Base-by-base conservation (phyloP, 2,329 filamentous ascomycete species). In the Ceratocystis papillata region DNA sequence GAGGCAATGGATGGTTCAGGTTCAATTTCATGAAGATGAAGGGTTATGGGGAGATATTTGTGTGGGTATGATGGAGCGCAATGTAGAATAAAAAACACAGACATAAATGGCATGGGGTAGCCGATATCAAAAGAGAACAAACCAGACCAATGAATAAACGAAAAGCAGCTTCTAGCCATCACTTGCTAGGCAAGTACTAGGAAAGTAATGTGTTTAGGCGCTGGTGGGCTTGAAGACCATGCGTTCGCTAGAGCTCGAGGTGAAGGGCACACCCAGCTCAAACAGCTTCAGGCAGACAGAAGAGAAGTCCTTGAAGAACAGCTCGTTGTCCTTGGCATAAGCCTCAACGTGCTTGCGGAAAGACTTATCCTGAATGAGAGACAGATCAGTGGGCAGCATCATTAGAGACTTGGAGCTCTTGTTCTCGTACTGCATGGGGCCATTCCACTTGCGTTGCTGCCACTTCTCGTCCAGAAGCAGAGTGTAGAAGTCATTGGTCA, bases 321-420 rank as follows among this genome's bases (percentile, higher is more conserved):
- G 80, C 66, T 91, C 88, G 76, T 89, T 90, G 78, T 96, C 90
- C 81, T 90, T 90, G 73, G 93, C 92, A 75, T 96, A 97, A 76
- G 87, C 85, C 77, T 96, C 86, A 37, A 93, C 89, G 73, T 83
- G 86, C 73, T 83, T 79, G 78, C 83, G 85, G 82, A 97, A 95
- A 70, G 80, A 81, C 83, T 93, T 93, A 79, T 97, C 93, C 79
- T 92, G 84, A 73, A 96, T 79, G 66, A 97, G 81, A 66, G 87
- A 88, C 78, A 95, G 86, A 74, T 99, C 93, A 70, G 90, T 88
- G 64, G 94, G 94, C 76, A 99, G 80, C 93, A 99, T 97, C 94
- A 99, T 97, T 72, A 97, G 79, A 53, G 82, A 82, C 83, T 96
- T 92, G 73, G 87, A 90, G 73, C 81, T 84, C 79, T 89, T 88